Conservation (phyloP, 2,329 filamentous ascomycete genomes). For the Emydomyces testavorans region DNA sequence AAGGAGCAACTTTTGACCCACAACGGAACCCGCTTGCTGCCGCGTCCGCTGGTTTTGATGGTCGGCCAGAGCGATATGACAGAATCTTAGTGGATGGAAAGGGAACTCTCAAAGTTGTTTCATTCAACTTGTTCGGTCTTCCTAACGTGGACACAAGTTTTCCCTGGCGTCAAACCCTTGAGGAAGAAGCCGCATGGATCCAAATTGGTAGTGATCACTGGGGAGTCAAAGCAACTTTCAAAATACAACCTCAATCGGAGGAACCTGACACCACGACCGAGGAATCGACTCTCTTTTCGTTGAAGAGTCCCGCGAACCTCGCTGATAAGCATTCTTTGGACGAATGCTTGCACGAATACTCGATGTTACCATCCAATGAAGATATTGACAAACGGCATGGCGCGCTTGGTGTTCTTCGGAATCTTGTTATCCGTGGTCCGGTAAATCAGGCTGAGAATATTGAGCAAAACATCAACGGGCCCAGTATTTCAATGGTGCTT, state of each 20-base stretch:
- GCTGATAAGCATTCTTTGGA: background rate
- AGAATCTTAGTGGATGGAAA: constrained; percentile 44
- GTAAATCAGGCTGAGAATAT: background rate
- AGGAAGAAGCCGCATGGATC: constrained; percentile 3
- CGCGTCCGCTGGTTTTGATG: constrained; percentile 39
- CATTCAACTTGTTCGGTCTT: constrained; percentile 50
- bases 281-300: background rate
- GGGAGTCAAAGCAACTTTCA: constrained; percentile 16
- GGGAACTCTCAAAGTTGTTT: constrained; percentile 30
- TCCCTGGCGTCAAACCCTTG: background rate
- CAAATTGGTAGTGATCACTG: constrained; percentile 27
- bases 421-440: constrained; percentile 6
- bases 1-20: constrained; percentile 56
- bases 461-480: constrained; percentile 15
- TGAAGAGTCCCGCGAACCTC: background rate
- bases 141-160: constrained; percentile 18
- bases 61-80: constrained; percentile 54
- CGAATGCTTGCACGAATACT: constrained; percentile 1
- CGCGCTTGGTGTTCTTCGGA: constrained; percentile 12
- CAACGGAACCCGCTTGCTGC: constrained; percentile 46
- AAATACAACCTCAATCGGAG: constrained; percentile 1
- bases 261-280: background rate
- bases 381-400: constrained; percentile 5
- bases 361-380: constrained; percentile 9
- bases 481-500: constrained; percentile 37